Evolutionary conservation across 495 filamentous ascomycete species (phyloP), one percentile per base, ranked within the genome.

Genomic region (Aspergillus homomorphus): DNA sequence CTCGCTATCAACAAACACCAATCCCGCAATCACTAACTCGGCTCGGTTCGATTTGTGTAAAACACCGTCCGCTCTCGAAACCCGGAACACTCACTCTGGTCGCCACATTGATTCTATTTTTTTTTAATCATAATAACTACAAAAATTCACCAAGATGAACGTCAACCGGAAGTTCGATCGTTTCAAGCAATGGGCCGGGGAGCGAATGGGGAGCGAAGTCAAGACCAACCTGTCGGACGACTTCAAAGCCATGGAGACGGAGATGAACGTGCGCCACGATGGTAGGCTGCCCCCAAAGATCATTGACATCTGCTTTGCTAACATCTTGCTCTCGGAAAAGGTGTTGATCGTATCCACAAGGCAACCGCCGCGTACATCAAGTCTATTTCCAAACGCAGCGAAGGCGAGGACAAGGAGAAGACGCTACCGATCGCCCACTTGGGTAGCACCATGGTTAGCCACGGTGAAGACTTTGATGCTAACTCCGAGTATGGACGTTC

Each of bases 141-240:
- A 45, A 20, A 15, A 43, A 26, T 33, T 12, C 7, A 61, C 48
- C 72, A 81, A 38, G 56, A 96, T 96, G 92, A 90, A 92, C 74
- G 87, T 96, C 78, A 93, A 92, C 76, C 93, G 95, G 82, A 96
- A 96, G 72, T 84, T 98, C 69, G 94, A 91, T 74, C 88, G 95
- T 59, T 87, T 97, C 78, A 96, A 94, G 81, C 94, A 98, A 88
- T 98, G 93, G 93, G 91, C 91, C 12, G 90, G 91, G 55, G 94
- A 98, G 78, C 87, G 91, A 75, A 97, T 98, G 91, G 94, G 94
- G 64, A 85, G 86, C 50, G 94, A 98, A 74, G 83, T 84, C 67
- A 96, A 93, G 76, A 97, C 92, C 14, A 87, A 78, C 67, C 84
- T 90, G 52, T 89, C 91, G 0, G 92, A 98, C 52, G 89, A 98